Conservation (phyloP, 805 yeast genomes). For the Saccharomycopsis fibuligera region DNA sequence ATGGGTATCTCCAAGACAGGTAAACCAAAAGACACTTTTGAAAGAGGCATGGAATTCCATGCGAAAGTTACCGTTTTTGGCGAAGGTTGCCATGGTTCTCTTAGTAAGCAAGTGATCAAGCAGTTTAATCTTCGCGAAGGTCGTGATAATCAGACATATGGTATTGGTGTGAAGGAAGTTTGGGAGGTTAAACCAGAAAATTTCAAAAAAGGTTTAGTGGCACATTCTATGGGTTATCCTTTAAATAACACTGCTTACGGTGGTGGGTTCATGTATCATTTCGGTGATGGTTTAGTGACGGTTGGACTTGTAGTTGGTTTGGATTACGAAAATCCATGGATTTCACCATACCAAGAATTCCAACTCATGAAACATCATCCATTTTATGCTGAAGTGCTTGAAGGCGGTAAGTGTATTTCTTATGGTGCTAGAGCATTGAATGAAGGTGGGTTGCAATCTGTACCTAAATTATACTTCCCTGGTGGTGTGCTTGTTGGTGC, state of each 20-base stretch:
- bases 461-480: constrained; percentile 86
- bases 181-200: constrained; percentile 90
- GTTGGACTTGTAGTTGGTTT: constrained; percentile 94
- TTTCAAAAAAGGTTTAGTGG: constrained; percentile 72
- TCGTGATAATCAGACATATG: constrained; percentile 80
- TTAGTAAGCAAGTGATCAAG: constrained; percentile 69
- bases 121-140: constrained; percentile 63
- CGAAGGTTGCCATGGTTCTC: constrained; percentile 98
- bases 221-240: constrained; percentile 90
- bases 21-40: constrained; percentile 70
- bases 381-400: constrained; percentile 61
- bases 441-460: constrained; percentile 94
- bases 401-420: constrained; percentile 87
- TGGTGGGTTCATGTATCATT: constrained; percentile 96
- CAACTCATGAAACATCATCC: constrained; percentile 93
- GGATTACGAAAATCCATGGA: constrained; percentile 90
- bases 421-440: constrained; percentile 95
- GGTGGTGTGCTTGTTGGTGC: constrained; percentile 97
- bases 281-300: constrained; percentile 86
- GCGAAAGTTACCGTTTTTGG: constrained; percentile 86
- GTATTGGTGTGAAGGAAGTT: constrained; percentile 91
- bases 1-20: constrained; percentile 79
- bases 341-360: constrained; percentile 94
- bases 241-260: constrained; percentile 71
- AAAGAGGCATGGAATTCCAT: constrained; percentile 95